Evolutionary conservation across 2,329 filamentous ascomycete species (phyloP).

Genomic region (Colletotrichum gloeosporioides): DNA sequence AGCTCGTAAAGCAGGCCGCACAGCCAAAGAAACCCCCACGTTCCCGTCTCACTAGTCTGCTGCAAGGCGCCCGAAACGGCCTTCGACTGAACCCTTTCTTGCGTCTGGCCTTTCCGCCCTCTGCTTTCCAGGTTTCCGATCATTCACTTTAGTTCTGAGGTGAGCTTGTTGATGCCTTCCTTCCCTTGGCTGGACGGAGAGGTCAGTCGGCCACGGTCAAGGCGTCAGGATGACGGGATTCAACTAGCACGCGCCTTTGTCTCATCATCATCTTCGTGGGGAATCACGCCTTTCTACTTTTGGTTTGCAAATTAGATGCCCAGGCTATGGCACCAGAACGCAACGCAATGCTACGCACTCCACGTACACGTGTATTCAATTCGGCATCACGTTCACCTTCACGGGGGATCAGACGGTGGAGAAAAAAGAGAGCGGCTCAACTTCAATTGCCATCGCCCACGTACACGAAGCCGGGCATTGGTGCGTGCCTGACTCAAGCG

Average conservation of each 20-base stretch:
- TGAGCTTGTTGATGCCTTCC: conserved; percentile 1
- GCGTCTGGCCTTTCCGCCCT: neutral
- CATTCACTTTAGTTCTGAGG: neutral
- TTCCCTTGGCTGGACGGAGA: neutral
- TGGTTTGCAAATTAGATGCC: neutral
- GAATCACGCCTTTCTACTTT: neutral
- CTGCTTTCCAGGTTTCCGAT: neutral
- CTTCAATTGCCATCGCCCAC: conserved; percentile 5
- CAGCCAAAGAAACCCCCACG: conserved; percentile 7
- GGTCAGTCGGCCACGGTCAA: neutral
- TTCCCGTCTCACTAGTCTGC: neutral
- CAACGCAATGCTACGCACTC: neutral
- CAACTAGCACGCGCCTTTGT: conserved; percentile 1
- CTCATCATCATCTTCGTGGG: neutral
- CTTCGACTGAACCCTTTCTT: neutral
- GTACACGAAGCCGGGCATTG: neutral
- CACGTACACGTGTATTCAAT: neutral
- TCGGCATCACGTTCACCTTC: neutral
- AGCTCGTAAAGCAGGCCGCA: neutral
- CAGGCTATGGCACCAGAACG: neutral
- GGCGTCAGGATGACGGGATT: conserved; percentile 8
- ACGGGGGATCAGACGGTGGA: neutral
- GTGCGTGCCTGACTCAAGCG: conserved; percentile 16
- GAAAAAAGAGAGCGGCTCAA: conserved; percentile 9
- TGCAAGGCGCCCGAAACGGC: conserved; percentile 17